These are phyloP conservation scores for Henckelia pumila DNA, from an alignment of 257 asterid genomes.

Conservation along the genomic window DNA sequence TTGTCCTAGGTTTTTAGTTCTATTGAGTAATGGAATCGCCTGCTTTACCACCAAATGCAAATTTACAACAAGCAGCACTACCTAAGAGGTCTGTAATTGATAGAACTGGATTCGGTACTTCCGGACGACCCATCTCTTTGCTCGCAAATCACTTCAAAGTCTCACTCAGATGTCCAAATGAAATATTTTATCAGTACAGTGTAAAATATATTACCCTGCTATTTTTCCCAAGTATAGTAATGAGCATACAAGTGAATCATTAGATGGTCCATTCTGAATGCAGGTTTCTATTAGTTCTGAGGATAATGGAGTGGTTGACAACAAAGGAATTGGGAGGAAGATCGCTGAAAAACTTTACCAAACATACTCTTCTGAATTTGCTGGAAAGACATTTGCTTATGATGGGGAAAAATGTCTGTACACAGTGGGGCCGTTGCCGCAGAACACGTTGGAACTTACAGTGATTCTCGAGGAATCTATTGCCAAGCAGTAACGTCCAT, in stretches of 20 bases:
- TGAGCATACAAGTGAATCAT: slow-evolving; percentile 18
- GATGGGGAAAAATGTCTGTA: slow-evolving; percentile 79
- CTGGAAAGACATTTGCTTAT: slow-evolving; percentile 66
- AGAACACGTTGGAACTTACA: slow-evolving; percentile 47
- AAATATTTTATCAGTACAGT: slow-evolving; percentile 62
- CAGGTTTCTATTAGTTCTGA: slow-evolving; percentile 74
- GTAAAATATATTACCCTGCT: slow-evolving; percentile 36
- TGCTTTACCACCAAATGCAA: slow-evolving; percentile 26
- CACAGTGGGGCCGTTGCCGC: slow-evolving; percentile 77
- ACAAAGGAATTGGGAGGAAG: slow-evolving; percentile 69
- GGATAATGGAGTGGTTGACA: slow-evolving; percentile 40
- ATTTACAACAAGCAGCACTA: slow-evolving; percentile 37
- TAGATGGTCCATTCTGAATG: slow-evolving; percentile 22
- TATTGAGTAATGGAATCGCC: slow-evolving; percentile 41
- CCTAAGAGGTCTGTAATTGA: slow-evolving; percentile 43
- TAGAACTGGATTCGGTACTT: slow-evolving; percentile 67
- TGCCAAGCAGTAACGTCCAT: slow-evolving; percentile 47
- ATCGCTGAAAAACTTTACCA: slow-evolving; percentile 59
- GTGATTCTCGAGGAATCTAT: slow-evolving; percentile 75
- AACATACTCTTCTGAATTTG: slow-evolving; percentile 70
- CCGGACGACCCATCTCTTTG: slow-evolving; percentile 59
- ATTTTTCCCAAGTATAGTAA: slow-evolving; percentile 19
- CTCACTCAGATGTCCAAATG: slow-evolving; percentile 51
- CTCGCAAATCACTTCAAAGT: slow-evolving; percentile 75
- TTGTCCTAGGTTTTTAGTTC: slow-evolving; percentile 27